Evolutionary conservation across 2,329 filamentous ascomycete species (phyloP).

Genomic region (Botrytis fabae): DNA sequence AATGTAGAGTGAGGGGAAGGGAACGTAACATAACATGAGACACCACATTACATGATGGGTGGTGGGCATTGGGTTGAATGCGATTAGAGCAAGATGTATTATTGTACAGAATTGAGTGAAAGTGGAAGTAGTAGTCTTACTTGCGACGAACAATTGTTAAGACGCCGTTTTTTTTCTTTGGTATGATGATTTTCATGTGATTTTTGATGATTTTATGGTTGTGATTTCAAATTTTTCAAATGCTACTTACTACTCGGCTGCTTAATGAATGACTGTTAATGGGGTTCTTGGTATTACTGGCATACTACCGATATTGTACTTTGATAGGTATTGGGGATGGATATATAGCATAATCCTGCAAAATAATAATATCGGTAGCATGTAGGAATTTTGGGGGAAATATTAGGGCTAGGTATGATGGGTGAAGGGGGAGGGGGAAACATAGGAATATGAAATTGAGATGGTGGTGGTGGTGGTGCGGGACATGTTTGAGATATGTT

Average conservation of each 20-base stretch:
- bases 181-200: background rate
- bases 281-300: background rate
- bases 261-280: background rate
- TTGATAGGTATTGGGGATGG: background rate
- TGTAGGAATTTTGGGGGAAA: too few species aligned
- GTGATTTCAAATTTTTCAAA: background rate
- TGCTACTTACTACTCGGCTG: background rate
- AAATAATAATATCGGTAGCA: background rate
- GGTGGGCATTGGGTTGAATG: conserved; percentile 16
- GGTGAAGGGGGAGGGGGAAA: too few species aligned
- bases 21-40: background rate
- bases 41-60: conserved; percentile 1
- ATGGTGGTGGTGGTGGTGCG: too few species aligned
- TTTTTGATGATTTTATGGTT: background rate
- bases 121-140: background rate
- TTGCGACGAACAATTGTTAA: background rate
- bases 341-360: background rate
- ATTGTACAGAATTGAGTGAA: conserved; percentile 33
- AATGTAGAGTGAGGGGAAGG: conserved; percentile 17
- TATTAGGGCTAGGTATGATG: too few species aligned
- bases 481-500: too few species aligned
- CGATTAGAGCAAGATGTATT: conserved; percentile 31
- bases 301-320: background rate
- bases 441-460: too few species aligned
- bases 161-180: background rate